Evolutionary conservation across 2,329 filamentous ascomycete genomes (phyloP), one percentile per base, ranked within the genome.

Genomic region (Bipolaris cookei): DNA sequence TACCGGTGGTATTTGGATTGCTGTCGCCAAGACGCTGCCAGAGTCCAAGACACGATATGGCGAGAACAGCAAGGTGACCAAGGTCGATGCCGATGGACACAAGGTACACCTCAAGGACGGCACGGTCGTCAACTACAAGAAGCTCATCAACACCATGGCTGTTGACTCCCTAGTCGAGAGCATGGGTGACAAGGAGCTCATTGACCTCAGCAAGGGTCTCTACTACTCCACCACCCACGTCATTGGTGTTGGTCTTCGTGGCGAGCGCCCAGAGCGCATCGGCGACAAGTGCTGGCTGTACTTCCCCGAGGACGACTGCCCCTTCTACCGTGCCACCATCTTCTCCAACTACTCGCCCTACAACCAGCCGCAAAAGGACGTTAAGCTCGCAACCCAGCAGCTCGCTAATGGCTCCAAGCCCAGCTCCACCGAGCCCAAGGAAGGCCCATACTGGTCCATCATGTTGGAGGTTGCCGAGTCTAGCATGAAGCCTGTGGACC

Each of bases 231-330:
- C 90, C 69, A 99, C 95, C 54, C 95, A 99, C 81, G 94, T 99
- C 72, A 90, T 99, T 69, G 95, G 95, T 79, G 91, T 99, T 63
- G 95, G 95, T 81, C 85, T 99, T 73, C 92, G 95, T 75, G 95
- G 95, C 66, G 86, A 84, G 72, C 91, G 95, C 67, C 95, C 95
- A 37, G 92, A 97, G 79, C 90, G 92, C 76, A 99, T 99, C 69
- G 95, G 95, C 66, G 95, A 99, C 84, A 99, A 98, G 86, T 99
- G 95, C 88, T 99, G 95, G 93, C 84, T 99, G 66, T 99, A 99
- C 87, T 99, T 98, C 88, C 95, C 95, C 62, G 95, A 99, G 80
- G 90, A 97, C 79, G 90, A 99, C 86, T 97, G 92, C 84, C 92
- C 92, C 77, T 99, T 99, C 86, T 99, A 99, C 86, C 91, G 95